These are phyloP conservation scores for Pseudozyma pruni DNA, from an alignment of 1,284 basidiomycete species.

Conservation along the genomic window DNA sequence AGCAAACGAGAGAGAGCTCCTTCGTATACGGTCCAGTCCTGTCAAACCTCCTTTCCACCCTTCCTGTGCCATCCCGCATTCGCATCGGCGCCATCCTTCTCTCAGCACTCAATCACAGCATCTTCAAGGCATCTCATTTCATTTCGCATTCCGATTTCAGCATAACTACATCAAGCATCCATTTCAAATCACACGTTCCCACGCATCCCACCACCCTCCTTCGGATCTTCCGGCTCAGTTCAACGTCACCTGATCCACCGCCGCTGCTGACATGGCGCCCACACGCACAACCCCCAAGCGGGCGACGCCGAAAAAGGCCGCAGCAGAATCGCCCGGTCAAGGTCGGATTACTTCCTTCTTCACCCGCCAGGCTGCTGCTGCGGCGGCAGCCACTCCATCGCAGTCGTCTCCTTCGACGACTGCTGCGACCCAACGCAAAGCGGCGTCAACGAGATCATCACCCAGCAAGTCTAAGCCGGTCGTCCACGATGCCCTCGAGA, in stretches of 20 bases:
- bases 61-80: too few relatives aligned
- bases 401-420: constrained; percentile 14
- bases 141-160: not conserved
- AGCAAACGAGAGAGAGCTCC: constrained; percentile 53
- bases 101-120: too few relatives aligned
- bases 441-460: constrained; percentile 1
- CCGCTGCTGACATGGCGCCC: constrained; percentile 7
- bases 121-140: too few relatives aligned
- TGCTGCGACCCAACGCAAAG: not conserved
- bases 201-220: not conserved
- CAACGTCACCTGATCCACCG: not conserved
- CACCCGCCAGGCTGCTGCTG: constrained; percentile 7
- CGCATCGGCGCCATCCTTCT: too few relatives aligned
- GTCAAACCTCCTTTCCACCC: too few relatives aligned
- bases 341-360: constrained; percentile 44
- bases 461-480: constrained; percentile 3
- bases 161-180: not conserved
- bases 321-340: constrained; percentile 12
- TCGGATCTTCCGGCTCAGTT: not conserved
- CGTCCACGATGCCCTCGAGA: not conserved
- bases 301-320: constrained; percentile 18
- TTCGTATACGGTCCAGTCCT: too few relatives aligned
- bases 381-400: constrained; percentile 6
- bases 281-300: constrained; percentile 19
- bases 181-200: not conserved